phyloP scores from a whole-genome alignment of 257 asterid species.

The Nicotiana noctiflora region DNA sequence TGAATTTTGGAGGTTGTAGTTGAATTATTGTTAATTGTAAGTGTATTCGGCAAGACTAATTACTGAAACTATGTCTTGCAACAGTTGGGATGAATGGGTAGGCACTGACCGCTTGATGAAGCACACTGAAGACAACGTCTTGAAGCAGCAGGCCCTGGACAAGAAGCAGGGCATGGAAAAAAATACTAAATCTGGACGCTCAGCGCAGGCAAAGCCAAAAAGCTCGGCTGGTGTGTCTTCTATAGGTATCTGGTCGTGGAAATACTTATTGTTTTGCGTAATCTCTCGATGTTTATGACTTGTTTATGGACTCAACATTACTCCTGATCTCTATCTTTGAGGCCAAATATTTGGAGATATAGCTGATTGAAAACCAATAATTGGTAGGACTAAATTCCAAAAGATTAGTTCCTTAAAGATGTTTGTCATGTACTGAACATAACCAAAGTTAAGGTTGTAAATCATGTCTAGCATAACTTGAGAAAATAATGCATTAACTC shows the following conservation, averaged over 20 bases:
- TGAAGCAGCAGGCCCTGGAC: constrained; percentile 76
- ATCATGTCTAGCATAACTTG: not conserved
- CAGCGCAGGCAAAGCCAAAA: constrained; percentile 68
- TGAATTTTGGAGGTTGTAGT: not conserved
- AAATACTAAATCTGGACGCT: constrained; percentile 64
- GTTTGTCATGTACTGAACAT: not conserved
- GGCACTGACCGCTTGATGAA: constrained; percentile 80
- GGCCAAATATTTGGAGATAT: not conserved
- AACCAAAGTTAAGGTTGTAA: not conserved
- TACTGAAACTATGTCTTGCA: constrained; percentile 23
- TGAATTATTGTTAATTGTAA: not conserved
- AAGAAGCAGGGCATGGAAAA: constrained; percentile 72
- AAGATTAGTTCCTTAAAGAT: not conserved
- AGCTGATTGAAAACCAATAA: not conserved
- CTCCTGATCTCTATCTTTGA: not conserved
- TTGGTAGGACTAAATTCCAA: not conserved
- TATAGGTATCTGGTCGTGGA: not conserved
- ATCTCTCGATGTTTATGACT: not conserved
- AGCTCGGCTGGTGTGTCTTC: constrained; percentile 58
- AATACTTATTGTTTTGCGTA: not conserved
- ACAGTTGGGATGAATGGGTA: constrained; percentile 99
- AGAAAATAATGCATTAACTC: not conserved
- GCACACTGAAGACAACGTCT: constrained; percentile 59
- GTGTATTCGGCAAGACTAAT: not conserved
- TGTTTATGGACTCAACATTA: not conserved